A percentile compares a stretch with the other conserved stretches of the same genome.
Conservation (phyloP, 2,329 filamentous ascomycete species). For the Penicillium sp. region DNA sequence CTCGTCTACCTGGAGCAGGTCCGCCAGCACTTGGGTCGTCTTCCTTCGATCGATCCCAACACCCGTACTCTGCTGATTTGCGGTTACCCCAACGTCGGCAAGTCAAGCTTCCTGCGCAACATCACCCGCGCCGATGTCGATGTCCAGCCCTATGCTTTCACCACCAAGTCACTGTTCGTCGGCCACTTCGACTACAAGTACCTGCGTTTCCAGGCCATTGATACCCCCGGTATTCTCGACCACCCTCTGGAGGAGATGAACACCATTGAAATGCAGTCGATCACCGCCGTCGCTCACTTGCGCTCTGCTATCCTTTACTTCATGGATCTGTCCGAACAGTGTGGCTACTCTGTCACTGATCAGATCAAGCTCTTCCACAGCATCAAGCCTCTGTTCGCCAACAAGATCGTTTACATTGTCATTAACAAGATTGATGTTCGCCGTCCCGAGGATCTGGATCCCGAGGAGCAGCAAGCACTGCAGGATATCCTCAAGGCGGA, state of each 20-base stretch:
- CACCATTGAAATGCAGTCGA: slow-evolving; percentile 99
- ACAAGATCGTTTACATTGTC: slow-evolving; percentile 95
- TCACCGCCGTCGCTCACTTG: slow-evolving; percentile 96
- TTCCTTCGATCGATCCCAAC: slow-evolving; percentile 97
- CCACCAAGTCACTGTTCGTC: slow-evolving; percentile 95
- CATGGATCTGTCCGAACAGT: slow-evolving; percentile 97
- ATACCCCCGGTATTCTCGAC: slow-evolving; percentile 97
- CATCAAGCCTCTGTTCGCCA: slow-evolving; percentile 95
- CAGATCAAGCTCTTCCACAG: slow-evolving; percentile 95
- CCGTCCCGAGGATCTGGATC: slow-evolving; percentile 82
- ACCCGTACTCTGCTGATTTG: slow-evolving; percentile 95
- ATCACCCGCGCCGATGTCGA: slow-evolving; percentile 95
- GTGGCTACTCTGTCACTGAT: slow-evolving; percentile 88
- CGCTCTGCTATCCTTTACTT: slow-evolving; percentile 96
- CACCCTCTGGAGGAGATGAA: slow-evolving; percentile 99
- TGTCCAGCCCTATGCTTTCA: slow-evolving; percentile 97
- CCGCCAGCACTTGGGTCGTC: slow-evolving; percentile 93
- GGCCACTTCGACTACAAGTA: slow-evolving; percentile 99
- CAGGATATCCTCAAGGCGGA: slow-evolving; percentile 80
- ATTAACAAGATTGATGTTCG: slow-evolving; percentile 98
- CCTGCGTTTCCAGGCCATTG: slow-evolving; percentile 86
- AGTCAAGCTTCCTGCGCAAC: slow-evolving; percentile 91
- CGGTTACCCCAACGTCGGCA: slow-evolving; percentile 96
- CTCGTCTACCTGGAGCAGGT: slow-evolving; percentile 95
- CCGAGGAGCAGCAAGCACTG: slow-evolving; percentile 76